A percentile compares a stretch with the other conserved stretches of the same genome.
phyloP scores from a whole-genome alignment of 139 green algal genomes.

The Coelastrella sp. region DNA sequence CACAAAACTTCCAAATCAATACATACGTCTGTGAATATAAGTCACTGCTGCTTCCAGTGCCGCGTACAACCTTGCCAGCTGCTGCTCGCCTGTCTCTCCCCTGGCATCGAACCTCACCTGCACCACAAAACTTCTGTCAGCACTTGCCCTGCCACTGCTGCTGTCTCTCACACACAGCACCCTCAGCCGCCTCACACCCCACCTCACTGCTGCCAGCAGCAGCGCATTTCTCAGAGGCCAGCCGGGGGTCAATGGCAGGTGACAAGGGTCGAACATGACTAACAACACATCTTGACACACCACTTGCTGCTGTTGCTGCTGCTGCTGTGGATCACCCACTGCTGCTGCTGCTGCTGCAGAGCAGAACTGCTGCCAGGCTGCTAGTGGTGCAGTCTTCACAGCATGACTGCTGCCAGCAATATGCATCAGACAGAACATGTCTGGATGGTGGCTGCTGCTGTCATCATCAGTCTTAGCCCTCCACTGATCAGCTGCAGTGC shows the following conservation, averaged over 20 bases:
- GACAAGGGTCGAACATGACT: slow-evolving; percentile 79
- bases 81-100: no score
- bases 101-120: slow-evolving; percentile 13
- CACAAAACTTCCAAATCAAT: neutral
- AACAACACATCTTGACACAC: slow-evolving; percentile 43
- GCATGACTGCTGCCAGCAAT: slow-evolving; percentile 11
- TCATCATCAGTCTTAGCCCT: neutral
- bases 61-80: no score
- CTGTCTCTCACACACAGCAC: slow-evolving; percentile 82
- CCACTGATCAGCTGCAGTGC: slow-evolving; percentile 31
- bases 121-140: slow-evolving; percentile 21
- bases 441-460: slow-evolving; percentile 19
- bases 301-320: slow-evolving; percentile 20
- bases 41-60: neutral
- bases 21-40: neutral
- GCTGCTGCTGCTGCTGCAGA: slow-evolving; percentile 27
- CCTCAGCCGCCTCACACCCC: slow-evolving; percentile 50
- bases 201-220: slow-evolving; percentile 68
- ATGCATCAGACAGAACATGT: slow-evolving; percentile 39
- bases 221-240: slow-evolving; percentile 93
- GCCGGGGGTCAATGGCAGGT: slow-evolving; percentile 66
- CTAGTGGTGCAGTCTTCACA: neutral
- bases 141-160: slow-evolving; percentile 48
- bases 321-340: neutral
- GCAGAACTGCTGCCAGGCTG: neutral